Evolutionary conservation across 116 monocot genomes (phyloP).

Genomic region (Posidonia oceanica): DNA sequence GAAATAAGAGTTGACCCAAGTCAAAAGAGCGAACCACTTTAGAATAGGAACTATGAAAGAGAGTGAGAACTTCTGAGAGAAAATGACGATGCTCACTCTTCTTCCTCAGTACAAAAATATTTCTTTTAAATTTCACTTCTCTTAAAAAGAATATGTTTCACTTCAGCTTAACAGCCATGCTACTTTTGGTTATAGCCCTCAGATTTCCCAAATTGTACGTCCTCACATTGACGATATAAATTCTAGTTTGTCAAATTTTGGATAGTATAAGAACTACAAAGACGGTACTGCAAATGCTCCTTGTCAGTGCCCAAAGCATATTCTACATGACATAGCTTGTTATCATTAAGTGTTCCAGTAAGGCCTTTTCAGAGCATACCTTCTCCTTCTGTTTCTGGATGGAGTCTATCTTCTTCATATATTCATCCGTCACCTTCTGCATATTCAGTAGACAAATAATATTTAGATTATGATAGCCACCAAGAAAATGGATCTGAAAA

Average conservation of each 20-base stretch:
- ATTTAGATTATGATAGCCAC: neutral
- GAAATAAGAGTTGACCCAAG: neutral
- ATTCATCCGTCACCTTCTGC: constrained; percentile 89
- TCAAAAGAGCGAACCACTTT: neutral
- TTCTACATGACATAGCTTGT: neutral
- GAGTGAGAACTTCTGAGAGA: neutral
- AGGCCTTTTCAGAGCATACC: constrained; percentile 37
- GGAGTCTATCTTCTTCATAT: constrained; percentile 87
- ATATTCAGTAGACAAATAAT: constrained; percentile 1
- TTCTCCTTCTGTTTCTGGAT: constrained; percentile 85
- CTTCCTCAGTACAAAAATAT: neutral
- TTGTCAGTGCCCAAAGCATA: neutral
- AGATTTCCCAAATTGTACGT: no score
- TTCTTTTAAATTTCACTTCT: neutral
- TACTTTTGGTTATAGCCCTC: no score
- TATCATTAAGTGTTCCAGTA: neutral
- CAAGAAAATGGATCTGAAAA: neutral
- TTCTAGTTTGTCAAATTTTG: neutral
- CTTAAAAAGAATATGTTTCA: neutral
- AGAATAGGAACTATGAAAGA: neutral
- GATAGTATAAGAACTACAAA: neutral
- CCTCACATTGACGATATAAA: neutral
- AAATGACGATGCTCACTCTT: neutral
- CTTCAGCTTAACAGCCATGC: neutral
- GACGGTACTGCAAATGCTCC: neutral